Evolutionary conservation across 352 stramenopile species (phyloP), one percentile per base, ranked within the genome.

Genomic region (Phytophthora litchii): DNA sequence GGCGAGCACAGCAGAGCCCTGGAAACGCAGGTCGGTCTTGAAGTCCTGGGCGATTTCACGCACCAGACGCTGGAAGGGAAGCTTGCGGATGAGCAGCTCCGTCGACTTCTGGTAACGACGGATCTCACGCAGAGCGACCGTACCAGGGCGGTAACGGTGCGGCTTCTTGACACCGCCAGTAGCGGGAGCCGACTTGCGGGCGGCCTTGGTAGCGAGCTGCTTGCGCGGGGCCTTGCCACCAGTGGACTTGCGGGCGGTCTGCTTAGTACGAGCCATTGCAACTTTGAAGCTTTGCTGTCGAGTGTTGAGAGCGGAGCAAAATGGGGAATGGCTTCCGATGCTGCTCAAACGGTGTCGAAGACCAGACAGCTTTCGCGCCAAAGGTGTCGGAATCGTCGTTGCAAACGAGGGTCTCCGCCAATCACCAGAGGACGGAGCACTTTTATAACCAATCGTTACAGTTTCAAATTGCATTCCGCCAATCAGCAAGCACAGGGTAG

Each of bases 11-110:
- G 87, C 87, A 13, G 84, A 92, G 21, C 79, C 83, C 72, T 97
- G 87, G 78, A 95, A 96, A n/a, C 86, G 85, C 46, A 97, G 72
- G 63, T 97, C 86, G 9, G 84, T 93, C 72, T 91, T 96, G 72
- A 89, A 90, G 62, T 93, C 82, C 60, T 91, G 81, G n/a, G 81
- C 79, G 63, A 93, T 92, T 58, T 98, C 92, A 41, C 92, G 83
- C 29, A 98, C 96, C n/a, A 99, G 80, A 48, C 97, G 81, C 54
- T 97, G 93, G 80, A 99, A 99, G 23, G 96, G 97, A 17, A 99
- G 82, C 76, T 97, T 96, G 48, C 97, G 92, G 56, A 99, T 83
- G 40, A 99, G 70, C 17, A 99, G 83, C 61, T 99, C 95, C 9
- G 97, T 99, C 48, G 81, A 97, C 54, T 89, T 90, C 84, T 99